These are phyloP conservation scores for Dioszegia hungarica DNA, from an alignment of 768 basidiomycete genomes.

Conservation along the genomic window DNA sequence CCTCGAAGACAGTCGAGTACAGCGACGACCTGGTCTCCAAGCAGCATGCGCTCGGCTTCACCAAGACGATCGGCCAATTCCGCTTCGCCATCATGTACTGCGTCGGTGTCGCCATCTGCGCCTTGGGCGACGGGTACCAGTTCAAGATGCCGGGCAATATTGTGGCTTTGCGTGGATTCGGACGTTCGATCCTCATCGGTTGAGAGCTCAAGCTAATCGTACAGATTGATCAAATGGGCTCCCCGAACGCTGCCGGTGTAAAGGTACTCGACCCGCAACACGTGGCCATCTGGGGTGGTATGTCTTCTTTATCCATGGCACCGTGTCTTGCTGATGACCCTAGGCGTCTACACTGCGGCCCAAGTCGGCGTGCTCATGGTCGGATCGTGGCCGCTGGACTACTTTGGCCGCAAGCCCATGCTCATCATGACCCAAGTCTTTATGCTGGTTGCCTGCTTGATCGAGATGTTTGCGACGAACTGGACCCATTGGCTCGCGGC, in stretches of 20 bases:
- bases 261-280: background rate
- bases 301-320: background rate
- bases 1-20: background rate
- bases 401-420: constrained; percentile 12
- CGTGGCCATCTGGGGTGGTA: background rate
- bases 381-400: constrained; percentile 9
- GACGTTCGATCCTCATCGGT: too few species aligned
- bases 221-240: constrained; percentile 5
- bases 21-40: background rate
- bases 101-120: constrained; percentile 20
- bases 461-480: constrained; percentile 6
- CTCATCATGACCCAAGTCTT: constrained; percentile 7
- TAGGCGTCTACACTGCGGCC: background rate
- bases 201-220: too few species aligned
- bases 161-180: constrained; percentile 5
- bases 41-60: background rate
- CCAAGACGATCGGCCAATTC: background rate
- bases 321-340: too few species aligned
- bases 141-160: constrained; percentile 5
- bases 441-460: background rate
- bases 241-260: background rate
- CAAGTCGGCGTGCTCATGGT: background rate
- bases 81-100: background rate
- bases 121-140: constrained; percentile 22
- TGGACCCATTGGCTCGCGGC: constrained; percentile 7